Conservation (phyloP, 2,329 filamentous ascomycete species). For the Fusarium goolgardi region DNA sequence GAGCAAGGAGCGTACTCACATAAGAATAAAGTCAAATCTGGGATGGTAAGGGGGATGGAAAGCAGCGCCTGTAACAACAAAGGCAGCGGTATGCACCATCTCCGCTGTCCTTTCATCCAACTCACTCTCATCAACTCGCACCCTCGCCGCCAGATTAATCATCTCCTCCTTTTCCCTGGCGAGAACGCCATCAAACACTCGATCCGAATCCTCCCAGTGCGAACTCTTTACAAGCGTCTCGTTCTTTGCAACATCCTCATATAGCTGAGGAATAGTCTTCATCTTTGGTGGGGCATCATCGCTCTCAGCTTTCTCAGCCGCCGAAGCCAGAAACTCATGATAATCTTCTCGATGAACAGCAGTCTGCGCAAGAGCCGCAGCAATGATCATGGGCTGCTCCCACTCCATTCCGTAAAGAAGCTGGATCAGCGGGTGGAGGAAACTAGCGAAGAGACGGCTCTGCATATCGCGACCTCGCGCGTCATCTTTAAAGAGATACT, state of each 20-base stretch:
- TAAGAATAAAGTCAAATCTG: conserved; percentile 84
- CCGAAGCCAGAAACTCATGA: conserved; percentile 67
- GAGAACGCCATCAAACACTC: conserved; percentile 76
- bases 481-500: conserved; percentile 76
- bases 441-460: conserved; percentile 73
- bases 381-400: conserved; percentile 81
- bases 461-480: conserved; percentile 76
- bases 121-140: conserved; percentile 65
- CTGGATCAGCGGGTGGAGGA: conserved; percentile 75
- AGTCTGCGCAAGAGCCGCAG: conserved; percentile 81
- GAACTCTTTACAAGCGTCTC: conserved; percentile 66
- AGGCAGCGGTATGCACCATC: conserved; percentile 75
- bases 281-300: conserved; percentile 24
- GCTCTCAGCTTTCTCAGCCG: conserved; percentile 45
- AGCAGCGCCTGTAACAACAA: conserved; percentile 64
- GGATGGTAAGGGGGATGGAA: conserved; percentile 72
- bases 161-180: conserved; percentile 72
- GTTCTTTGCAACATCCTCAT: conserved; percentile 67
- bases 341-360: conserved; percentile 74
- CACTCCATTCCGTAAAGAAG: conserved; percentile 88
- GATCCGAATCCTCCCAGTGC: conserved; percentile 65
- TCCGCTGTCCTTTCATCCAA: conserved; percentile 65
- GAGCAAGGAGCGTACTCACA: conserved; percentile 54
- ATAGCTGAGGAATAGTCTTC: conserved; percentile 61
- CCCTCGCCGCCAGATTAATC: conserved; percentile 69